These are phyloP conservation scores for Alternaria arborescens DNA, from an alignment of 2,329 filamentous ascomycete species.

Conservation along the genomic window DNA sequence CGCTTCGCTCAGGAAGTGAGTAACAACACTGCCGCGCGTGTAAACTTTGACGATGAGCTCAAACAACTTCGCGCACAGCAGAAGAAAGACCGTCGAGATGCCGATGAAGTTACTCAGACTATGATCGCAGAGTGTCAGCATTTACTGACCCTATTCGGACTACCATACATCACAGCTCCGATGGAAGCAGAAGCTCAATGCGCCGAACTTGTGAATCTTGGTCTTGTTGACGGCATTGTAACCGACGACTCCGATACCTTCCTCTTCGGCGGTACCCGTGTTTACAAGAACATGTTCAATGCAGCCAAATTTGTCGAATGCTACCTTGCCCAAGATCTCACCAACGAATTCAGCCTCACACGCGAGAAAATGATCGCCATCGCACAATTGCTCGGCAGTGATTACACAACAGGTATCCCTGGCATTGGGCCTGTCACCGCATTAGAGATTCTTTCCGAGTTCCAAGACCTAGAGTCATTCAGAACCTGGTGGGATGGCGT, in stretches of 20 bases:
- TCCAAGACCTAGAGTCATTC: conserved; percentile 78
- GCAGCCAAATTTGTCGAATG: conserved; percentile 98
- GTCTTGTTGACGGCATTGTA: conserved; percentile 94
- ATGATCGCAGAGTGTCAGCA: conserved; percentile 97
- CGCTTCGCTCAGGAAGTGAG: conserved; percentile 90
- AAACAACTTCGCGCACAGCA: conserved; percentile 90
- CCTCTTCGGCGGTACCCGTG: conserved; percentile 91
- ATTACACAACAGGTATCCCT: conserved; percentile 92
- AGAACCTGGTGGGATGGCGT: conserved; percentile 86
- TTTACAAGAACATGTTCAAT: conserved; percentile 99
- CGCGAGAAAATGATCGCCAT: conserved; percentile 88
- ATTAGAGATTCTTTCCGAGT: conserved; percentile 92
- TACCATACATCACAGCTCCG: conserved; percentile 95
- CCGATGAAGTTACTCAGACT: conserved; percentile 93
- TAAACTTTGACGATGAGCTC: conserved; percentile 87
- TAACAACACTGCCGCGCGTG: conserved; percentile 71
- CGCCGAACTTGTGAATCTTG: conserved; percentile 84
- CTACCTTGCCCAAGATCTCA: conserved; percentile 83
- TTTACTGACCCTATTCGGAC: conserved; percentile 85
- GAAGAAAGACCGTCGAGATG: conserved; percentile 93
- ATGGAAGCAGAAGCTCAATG: conserved; percentile 99
- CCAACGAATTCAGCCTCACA: conserved; percentile 86
- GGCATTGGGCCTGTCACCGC: conserved; percentile 95
- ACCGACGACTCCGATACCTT: conserved; percentile 98
- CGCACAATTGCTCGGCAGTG: conserved; percentile 88